Base-by-base conservation (phyloP, 805 yeast species). In the Maudiozyma pseudohumilis region DNA sequence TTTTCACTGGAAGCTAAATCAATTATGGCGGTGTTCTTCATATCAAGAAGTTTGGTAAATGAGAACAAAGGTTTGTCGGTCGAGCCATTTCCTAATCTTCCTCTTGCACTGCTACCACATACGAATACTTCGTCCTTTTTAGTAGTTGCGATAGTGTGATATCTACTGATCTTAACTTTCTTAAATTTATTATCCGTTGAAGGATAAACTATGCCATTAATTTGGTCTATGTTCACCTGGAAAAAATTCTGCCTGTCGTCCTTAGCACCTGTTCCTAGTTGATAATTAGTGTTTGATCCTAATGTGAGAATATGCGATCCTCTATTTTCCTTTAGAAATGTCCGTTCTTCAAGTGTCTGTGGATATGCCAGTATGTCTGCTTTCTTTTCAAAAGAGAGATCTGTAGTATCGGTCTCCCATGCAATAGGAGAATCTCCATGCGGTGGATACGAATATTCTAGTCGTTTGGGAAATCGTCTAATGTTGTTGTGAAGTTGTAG, bases 21-120 rank as follows among this genome's bases (percentile, higher is more conserved):
- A 1, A 60, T 40, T 2, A 65, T 53, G 2, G 50, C 49, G 1
- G 64, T 52, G 20, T 52, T 58, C 6, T 57, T 51, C 29, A 74
- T 59, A 15, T 53, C 61, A 0, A 64, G 55, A 7, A 82, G 56
- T 20, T 57, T 54, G 18, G 63, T 63, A 50, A 68, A 78, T 2
- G 60, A 53, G 43, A 69, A 72, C 38, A 64, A 66, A 28, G 68
- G 65, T 7, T 55, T 42, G 28, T 62, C 49, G 12, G 50, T 46
- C 2, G 60, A 63, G 2, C 70, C 72, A 42, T 71, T 69, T 0
- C 94, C 95, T 15, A 85, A 57, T 32, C 94, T 64, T 1, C 94
- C 94, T 34, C 80, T 63, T 1, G 80, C 65, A 5, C 81, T 79
- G 28, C 74, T 66, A 0, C 95, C 95, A 39, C 82, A 70, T 0